Conservation (phyloP, 2,329 filamentous ascomycete genomes). For the Chalaropsis thielavioides region DNA sequence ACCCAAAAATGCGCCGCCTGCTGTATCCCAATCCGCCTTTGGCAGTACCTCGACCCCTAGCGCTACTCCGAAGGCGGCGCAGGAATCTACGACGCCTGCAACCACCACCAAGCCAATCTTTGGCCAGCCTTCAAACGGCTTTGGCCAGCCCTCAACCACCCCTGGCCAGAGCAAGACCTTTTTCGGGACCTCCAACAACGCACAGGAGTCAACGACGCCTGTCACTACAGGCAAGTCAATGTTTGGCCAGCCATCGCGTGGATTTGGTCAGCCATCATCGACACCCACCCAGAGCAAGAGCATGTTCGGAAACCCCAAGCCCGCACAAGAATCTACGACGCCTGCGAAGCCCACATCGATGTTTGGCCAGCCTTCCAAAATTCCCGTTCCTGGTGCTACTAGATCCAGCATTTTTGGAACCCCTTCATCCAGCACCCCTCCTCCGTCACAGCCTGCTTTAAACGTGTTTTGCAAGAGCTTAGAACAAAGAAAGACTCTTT, state of each 20-base stretch:
- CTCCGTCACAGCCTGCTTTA: background rate
- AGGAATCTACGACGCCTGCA: background rate
- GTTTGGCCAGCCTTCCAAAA: background rate
- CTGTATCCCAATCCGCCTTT: background rate
- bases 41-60: background rate
- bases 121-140: conserved; percentile 1
- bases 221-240: background rate
- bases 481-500: conserved; percentile 14
- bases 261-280: background rate
- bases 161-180: background rate
- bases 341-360: background rate
- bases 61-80: background rate
- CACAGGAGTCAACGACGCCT: background rate
- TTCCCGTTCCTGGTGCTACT: conserved; percentile 6
- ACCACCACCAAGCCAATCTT: conserved; percentile 7
- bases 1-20: background rate
- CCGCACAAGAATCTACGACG: conserved; percentile 4
- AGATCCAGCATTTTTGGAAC: conserved; percentile 18
- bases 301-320: conserved; percentile 4
- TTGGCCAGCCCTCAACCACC: conserved; percentile 5
- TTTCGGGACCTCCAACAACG: background rate
- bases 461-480: conserved; percentile 14
- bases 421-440: conserved; percentile 16
- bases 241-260: background rate
- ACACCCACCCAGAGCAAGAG: conserved; percentile 9